Percentiles rank a stretch among this genome's conserved stretches.
phyloP scores from a whole-genome alignment of 1,139 yeast genomes.

The Yamadazyma atlantica region DNA sequence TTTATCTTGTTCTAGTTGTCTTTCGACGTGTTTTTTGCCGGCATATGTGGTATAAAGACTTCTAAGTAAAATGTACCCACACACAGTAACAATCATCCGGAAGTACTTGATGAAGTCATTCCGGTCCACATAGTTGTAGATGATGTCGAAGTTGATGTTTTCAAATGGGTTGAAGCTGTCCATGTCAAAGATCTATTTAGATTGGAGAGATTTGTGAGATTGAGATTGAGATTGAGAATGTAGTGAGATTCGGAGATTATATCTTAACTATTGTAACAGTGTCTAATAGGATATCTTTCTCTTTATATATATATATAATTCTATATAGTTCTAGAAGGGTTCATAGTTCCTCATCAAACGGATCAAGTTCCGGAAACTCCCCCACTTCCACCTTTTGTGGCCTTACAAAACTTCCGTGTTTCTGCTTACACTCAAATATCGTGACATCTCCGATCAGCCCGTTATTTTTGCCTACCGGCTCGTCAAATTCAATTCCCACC shows the following conservation, averaged over 20 bases:
- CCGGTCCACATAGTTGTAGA: constrained; percentile 36
- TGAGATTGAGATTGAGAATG: background rate
- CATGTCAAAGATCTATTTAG: too few relatives aligned
- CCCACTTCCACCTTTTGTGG: constrained; percentile 54
- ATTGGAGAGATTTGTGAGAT: too few relatives aligned
- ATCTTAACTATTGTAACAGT: background rate
- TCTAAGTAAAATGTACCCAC: constrained; percentile 38
- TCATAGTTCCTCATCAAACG: too few relatives aligned
- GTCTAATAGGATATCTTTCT: background rate
- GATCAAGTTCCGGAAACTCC: constrained; percentile 48
- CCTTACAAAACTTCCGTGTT: constrained; percentile 52
- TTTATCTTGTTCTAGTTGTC: constrained; percentile 51
- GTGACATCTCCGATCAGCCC: constrained; percentile 36
- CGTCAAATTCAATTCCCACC: constrained; percentile 52
- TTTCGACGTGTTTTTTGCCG: constrained; percentile 51
- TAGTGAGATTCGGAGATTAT: background rate
- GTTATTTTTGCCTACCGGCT: constrained; percentile 48
- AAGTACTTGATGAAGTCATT: constrained; percentile 38
- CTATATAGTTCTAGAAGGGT: too few relatives aligned
- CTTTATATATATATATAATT: too few relatives aligned
- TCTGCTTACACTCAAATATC: constrained; percentile 34
- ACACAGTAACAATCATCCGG: constrained; percentile 35
- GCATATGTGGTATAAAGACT: constrained; percentile 41
- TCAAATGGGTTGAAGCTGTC: constrained; percentile 20
- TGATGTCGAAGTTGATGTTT: too few relatives aligned